Evolutionary conservation across 2,329 filamentous ascomycete genomes (phyloP), one percentile per base, ranked within the genome.

Genomic region (Tolypocladium sp.): DNA sequence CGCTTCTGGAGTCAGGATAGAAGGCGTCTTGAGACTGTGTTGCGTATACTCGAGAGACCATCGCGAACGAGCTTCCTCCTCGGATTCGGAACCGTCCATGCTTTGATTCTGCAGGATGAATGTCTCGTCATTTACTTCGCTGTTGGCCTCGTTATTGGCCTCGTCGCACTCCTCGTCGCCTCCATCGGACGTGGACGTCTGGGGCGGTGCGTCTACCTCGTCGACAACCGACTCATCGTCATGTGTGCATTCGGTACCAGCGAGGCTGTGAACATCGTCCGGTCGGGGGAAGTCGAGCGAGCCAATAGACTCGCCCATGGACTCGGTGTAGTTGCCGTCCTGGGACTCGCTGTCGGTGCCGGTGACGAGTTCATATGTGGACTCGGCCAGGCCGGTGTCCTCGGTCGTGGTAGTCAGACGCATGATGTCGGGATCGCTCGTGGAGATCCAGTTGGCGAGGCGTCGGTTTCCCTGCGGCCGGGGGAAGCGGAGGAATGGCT

Each of bases 361-460:
- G 58, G 74, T 74, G 68, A 86, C 79, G 55, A 85, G 72, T 66
- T 85, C 82, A 69, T 82, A 86, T 60, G 80, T 75, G 58, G 82
- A 82, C 66, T 83, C 82, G 66, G 76, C 71, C 66, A 85, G 68
- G 65, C 74, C 83, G 68, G 80, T 78, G 62, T 79, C 76, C 46
- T 81, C 78, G 60, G 77, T 74, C 35, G 73, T 72, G 57, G 68
- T 72, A 42, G 73, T 72, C 27, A 76, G 71, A 63, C 75, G 76
- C 79, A 83, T 83, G 63, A 84, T 82, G 71, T 82, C 78, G 57
- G 80, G 81, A 37, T 81, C 77, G 66, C 82, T 84, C 57, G 77
- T 79, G 8, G 81, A 83, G 55, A 86, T 75, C 82, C 82, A 85
- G 75, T 81, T 80, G 65, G 82, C 82, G 46, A 86, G 79, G 56